phyloP scores from a whole-genome alignment of 164 flowering plant species.

The Platanus orientalis region DNA sequence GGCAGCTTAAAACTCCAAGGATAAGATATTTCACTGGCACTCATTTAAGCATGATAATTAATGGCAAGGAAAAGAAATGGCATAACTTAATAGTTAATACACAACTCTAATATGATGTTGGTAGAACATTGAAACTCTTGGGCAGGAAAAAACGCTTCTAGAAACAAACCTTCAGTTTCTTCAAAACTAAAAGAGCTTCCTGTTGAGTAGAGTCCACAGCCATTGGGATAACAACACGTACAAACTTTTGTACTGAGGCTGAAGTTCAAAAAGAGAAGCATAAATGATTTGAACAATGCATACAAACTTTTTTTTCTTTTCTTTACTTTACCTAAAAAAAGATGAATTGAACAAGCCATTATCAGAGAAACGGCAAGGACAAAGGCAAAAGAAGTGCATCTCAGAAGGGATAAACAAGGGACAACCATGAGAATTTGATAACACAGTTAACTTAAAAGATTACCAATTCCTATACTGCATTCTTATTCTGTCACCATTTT shows the following conservation, averaged over 20 bases:
- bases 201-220: constrained; percentile 67
- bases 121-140: neutral
- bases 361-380: no score
- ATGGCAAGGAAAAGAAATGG: no score
- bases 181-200: constrained; percentile 61
- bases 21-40: no score
- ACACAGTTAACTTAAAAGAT: neutral
- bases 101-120: neutral
- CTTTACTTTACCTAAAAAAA: no score
- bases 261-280: neutral
- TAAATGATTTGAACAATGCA: neutral
- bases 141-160: constrained; percentile 2
- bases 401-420: neutral
- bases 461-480: neutral
- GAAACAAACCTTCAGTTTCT: constrained; percentile 72
- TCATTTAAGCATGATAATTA: no score
- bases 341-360: no score
- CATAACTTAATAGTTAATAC: no score
- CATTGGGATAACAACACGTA: constrained; percentile 41
- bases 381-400: no score
- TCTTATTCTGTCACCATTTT: neutral
- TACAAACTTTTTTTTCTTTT: no score
- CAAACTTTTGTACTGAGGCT: constrained; percentile 28
- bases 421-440: neutral
- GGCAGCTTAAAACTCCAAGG: no score